Percentiles rank a stretch among this genome's conserved stretches.
Conservation (phyloP, 441 rosid species). For the Bruguiera hainesii region DNA sequence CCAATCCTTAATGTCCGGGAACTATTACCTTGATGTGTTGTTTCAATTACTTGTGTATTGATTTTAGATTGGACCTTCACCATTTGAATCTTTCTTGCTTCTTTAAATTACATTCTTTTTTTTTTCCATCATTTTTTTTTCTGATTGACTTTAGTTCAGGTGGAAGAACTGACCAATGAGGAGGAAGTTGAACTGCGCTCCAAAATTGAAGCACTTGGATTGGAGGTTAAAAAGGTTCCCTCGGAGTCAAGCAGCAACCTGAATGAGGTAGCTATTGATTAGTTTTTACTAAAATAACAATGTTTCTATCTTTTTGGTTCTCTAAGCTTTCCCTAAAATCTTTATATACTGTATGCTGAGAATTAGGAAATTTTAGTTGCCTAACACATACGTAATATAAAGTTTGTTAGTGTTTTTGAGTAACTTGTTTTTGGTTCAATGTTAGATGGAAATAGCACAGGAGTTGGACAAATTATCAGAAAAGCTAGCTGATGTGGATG, state of each 20-base stretch:
- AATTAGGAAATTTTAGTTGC: neutral
- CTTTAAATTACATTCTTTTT: neutral
- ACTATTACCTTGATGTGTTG: too few relatives aligned
- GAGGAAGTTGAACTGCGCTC: slow-evolving; percentile 82
- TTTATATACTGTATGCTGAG: too few relatives aligned
- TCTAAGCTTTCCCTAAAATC: too few relatives aligned
- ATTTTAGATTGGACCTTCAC: neutral
- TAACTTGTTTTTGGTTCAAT: neutral
- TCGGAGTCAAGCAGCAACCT: slow-evolving; percentile 48
- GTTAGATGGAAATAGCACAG: slow-evolving; percentile 71
- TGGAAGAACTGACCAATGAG: slow-evolving; percentile 67
- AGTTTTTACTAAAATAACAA: too few relatives aligned
- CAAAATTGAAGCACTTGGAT: slow-evolving; percentile 80
- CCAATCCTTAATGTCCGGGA: too few relatives aligned
- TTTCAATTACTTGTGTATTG: neutral
- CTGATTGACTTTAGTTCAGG: slow-evolving; percentile 29
- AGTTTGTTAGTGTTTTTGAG: neutral
- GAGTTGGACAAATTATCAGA: slow-evolving; percentile 82
- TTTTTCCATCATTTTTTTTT: neutral
- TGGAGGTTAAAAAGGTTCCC: slow-evolving; percentile 77
- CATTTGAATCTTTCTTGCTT: neutral
- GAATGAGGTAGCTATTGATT: slow-evolving; percentile 42
- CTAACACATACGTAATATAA: neutral
- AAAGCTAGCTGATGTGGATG: slow-evolving; percentile 71
- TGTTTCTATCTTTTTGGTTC: neutral